A percentile compares a stretch with the other conserved stretches of the same genome.
phyloP scores from a whole-genome alignment of 371 early-diverging fungal species.

The Mortierella polycephala region DNA sequence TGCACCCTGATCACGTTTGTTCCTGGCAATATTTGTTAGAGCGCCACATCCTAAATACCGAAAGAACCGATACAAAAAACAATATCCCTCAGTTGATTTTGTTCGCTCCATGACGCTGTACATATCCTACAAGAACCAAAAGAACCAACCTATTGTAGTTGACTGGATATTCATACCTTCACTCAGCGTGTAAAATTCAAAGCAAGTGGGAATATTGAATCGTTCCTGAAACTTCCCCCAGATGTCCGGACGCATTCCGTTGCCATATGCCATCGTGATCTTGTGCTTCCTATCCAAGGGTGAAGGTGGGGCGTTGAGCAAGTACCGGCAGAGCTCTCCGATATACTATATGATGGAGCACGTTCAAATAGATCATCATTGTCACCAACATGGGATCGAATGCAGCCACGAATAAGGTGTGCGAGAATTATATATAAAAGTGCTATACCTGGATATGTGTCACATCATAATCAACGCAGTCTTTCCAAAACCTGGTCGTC shows the following conservation, averaged over 20 bases:
- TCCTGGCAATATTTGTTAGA: slow-evolving; percentile 22
- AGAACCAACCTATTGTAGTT: too few species aligned
- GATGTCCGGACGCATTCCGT: slow-evolving; percentile 77
- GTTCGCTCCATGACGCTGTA: too few species aligned
- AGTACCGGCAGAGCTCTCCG: slow-evolving; percentile 78
- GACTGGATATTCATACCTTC: slow-evolving; percentile 24
- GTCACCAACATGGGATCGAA: too few species aligned
- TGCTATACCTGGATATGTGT: slow-evolving; percentile 43
- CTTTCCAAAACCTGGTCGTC: slow-evolving; percentile 40
- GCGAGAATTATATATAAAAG: too few species aligned
- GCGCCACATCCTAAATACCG: slow-evolving; percentile 7
- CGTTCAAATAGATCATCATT: not conserved
- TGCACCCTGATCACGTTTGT: slow-evolving; percentile 55
- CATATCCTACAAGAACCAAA: not conserved
- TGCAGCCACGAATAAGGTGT: too few species aligned
- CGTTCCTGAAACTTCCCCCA: slow-evolving; percentile 70
- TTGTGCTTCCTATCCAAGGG: slow-evolving; percentile 63
- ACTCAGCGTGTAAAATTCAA: slow-evolving; percentile 52
- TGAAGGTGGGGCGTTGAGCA: slow-evolving; percentile 62
- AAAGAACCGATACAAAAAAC: not conserved
- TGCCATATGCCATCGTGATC: slow-evolving; percentile 69
- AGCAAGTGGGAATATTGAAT: slow-evolving; percentile 26
- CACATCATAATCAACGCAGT: slow-evolving; percentile 31
- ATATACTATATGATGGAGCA: slow-evolving; percentile 50
- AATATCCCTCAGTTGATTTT: too few species aligned